These are phyloP conservation scores for Dendrobium chrysotoxum DNA, from an alignment of 106 monocot genomes.

Conservation along the genomic window DNA sequence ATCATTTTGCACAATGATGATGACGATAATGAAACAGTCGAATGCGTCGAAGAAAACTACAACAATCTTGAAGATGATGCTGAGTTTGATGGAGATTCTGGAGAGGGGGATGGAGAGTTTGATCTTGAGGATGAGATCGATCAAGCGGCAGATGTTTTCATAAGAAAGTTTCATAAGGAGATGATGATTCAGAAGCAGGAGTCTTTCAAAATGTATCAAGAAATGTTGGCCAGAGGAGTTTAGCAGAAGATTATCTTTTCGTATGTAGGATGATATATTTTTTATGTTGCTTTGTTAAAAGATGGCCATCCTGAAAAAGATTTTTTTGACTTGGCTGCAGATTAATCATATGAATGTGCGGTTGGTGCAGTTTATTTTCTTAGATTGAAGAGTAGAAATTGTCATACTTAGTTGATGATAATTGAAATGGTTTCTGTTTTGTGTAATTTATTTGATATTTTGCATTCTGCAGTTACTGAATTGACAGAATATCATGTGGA, in stretches of 20 bases:
- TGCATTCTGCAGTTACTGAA: no score
- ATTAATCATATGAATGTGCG: no score
- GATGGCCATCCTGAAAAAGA: no score
- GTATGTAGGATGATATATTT: no score
- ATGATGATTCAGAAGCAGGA: slow-evolving; percentile 60
- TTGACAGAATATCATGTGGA: no score
- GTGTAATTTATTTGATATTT: no score
- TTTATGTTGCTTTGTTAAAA: no score
- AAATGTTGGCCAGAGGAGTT: slow-evolving; percentile 38
- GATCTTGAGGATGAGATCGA: slow-evolving; percentile 45
- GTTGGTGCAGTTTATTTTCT: no score
- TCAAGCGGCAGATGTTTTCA: slow-evolving; percentile 47
- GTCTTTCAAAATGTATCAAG: slow-evolving; percentile 59
- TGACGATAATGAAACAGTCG: not conserved
- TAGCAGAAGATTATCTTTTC: slow-evolving; percentile 3
- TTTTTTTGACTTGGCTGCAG: no score
- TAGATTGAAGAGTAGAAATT: no score
- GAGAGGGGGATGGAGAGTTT: slow-evolving; percentile 15
- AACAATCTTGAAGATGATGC: not conserved
- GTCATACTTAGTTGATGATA: no score
- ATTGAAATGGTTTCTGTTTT: no score
- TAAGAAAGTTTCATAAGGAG: slow-evolving; percentile 46
- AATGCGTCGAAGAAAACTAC: slow-evolving; percentile 2
- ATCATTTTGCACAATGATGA: not conserved
- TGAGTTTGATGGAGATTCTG: not conserved